Conservation (phyloP, 2,329 filamentous ascomycete species). For the Harringtonia aguacate region DNA sequence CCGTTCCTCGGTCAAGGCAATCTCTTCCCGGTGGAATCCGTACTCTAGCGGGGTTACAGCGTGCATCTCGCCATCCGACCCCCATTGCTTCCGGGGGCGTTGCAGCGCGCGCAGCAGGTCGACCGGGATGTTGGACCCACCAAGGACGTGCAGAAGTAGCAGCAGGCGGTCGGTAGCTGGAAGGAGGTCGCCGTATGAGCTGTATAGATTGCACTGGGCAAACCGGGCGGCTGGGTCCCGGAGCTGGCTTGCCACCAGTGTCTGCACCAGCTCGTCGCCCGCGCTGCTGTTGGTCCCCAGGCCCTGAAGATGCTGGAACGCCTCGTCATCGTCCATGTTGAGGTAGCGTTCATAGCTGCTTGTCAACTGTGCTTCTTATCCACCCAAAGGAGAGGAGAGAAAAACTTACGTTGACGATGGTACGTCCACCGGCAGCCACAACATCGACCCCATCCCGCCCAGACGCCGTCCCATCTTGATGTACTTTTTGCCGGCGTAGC, state of each 20-base stretch:
- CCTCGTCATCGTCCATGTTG: conserved; percentile 21
- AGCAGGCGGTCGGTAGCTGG: conserved; percentile 15
- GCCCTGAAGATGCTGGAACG: conserved; percentile 17
- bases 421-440: conserved; percentile 21
- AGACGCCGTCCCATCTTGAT: conserved; percentile 21
- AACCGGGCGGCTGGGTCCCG: conserved; percentile 8
- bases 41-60: conserved; percentile 13
- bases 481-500: conserved; percentile 23
- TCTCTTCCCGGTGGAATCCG: conserved; percentile 13
- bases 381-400: background rate
- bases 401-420: conserved; percentile 22
- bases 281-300: conserved; percentile 10
- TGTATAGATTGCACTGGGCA: conserved; percentile 12
- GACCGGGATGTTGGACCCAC: conserved; percentile 12
- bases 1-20: conserved; percentile 12
- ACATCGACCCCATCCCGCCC: conserved; percentile 18
- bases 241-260: conserved; percentile 12
- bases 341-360: conserved; percentile 22
- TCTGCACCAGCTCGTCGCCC: conserved; percentile 14
- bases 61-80: conserved; percentile 15
- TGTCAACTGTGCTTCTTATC: background rate
- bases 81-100: conserved; percentile 16
- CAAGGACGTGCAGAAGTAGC: conserved; percentile 15
- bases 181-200: conserved; percentile 17
- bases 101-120: conserved; percentile 14